Evolutionary conservation across 768 basidiomycete species (phyloP), one percentile per base, ranked within the genome.

Genomic region (Holtermanniella nyarrowii): DNA sequence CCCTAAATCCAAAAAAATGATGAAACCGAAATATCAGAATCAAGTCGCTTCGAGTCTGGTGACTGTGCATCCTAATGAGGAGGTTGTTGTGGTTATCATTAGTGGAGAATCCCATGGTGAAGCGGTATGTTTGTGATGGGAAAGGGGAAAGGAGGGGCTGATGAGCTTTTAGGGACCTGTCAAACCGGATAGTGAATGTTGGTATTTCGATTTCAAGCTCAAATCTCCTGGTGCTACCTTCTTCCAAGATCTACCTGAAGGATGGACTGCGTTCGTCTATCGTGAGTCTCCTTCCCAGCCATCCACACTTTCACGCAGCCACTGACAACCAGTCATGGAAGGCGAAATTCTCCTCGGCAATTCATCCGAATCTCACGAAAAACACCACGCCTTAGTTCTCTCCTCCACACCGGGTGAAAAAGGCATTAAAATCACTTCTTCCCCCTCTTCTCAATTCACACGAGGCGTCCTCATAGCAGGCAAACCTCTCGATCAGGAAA

Each of bases 221-320:
- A 72, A 77, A 23, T 77, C 77, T 54, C 77, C 80, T 25, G 81
- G 79, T 1, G 69, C 66, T 22, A 75, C 67, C 25, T 77, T 88
- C 25, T 93, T 86, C 75, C 91, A 91, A 67, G 80, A 83, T 10
- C 76, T 96, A 39, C 90, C 74, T n/a, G 56, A 62, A n/a, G 84
- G 83, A 16, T 97, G 93, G 93, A 95, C 88, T 4, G 71, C 85
- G 0, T 95, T 96, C 65, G 74, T 84, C 23, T 93, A 90, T 69
- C 77, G 86, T 87, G 65, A 56, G 83, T 65, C 14, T 1, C 1
- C 2, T 48, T 27, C 25, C 3, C 37, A 23, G 4, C 26, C 13
- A 22, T 22, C 26, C 13, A 41, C 48, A 1, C 42, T 48, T 5
- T 21, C 10, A 49, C 2, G 10, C 16, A 40, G 37, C 22, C 23